Percentiles rank a stretch among this genome's conserved stretches.
Evolutionary conservation across 192 early-diverging fungal genomes (phyloP).

Genomic region (Umbelopsis ramanniana): DNA sequence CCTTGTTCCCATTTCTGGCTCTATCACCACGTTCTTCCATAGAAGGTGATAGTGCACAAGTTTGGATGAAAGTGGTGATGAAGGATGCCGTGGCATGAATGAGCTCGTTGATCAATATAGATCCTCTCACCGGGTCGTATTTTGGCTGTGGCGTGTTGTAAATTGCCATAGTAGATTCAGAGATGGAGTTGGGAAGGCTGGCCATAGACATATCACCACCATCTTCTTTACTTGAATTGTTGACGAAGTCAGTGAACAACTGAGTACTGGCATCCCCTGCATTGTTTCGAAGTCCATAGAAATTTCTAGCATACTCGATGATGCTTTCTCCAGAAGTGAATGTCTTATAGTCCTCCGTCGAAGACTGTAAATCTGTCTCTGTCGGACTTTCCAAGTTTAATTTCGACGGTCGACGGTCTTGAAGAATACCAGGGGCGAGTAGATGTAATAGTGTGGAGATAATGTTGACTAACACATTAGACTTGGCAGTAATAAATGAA

Average conservation of each 20-base stretch:
- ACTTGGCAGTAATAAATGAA: constrained; percentile 36
- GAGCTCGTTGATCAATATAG: constrained; percentile 26
- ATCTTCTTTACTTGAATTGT: constrained; percentile 2
- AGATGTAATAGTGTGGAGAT: constrained; percentile 38
- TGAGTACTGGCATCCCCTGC: background rate
- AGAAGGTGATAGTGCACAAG: constrained; percentile 16
- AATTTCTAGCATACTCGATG: constrained; percentile 9
- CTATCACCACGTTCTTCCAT: background rate
- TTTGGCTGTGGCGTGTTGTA: constrained; percentile 12
- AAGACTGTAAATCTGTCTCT: background rate
- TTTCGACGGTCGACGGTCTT: constrained; percentile 23
- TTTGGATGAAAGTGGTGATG: constrained; percentile 19
- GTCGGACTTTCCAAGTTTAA: background rate
- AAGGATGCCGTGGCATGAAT: constrained; percentile 21
- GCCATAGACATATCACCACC: constrained; percentile 18
- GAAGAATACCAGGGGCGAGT: constrained; percentile 40
- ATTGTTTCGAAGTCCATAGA: background rate
- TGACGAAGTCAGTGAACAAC: background rate
- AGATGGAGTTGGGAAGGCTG: background rate
- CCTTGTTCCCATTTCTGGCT: background rate
- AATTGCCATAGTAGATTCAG: background rate
- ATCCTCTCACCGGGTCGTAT: constrained; percentile 27
- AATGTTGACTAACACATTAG: constrained; percentile 32
- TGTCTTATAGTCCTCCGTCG: background rate
- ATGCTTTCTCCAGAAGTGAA: background rate